phyloP scores from a whole-genome alignment of 164 flowering plant species.

The Akebia trifoliata region DNA sequence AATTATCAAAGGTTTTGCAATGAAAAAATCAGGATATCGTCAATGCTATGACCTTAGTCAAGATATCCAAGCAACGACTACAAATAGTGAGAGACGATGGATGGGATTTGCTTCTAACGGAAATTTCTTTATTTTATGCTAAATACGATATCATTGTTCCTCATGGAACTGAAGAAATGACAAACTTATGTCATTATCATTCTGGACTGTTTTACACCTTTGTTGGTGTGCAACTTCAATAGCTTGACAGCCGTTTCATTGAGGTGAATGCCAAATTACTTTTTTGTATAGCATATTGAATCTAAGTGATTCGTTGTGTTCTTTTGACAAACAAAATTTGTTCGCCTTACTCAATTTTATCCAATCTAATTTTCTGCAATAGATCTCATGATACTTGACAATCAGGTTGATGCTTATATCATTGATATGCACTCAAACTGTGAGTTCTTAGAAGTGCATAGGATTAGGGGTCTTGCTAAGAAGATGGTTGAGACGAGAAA shows the following conservation, averaged over 20 bases:
- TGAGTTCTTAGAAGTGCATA: neutral
- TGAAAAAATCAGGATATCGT: slow-evolving; percentile 1
- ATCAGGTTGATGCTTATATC: slow-evolving; percentile 3
- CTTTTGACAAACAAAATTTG: slow-evolving; percentile 1
- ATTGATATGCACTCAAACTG: neutral
- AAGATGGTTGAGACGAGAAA: slow-evolving; percentile 3
- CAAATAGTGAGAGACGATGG: neutral
- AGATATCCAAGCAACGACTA: neutral
- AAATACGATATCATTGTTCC: neutral
- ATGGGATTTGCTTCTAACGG: too few relatives aligned
- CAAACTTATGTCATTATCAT: neutral
- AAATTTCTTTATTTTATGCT: neutral
- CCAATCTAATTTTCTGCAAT: neutral
- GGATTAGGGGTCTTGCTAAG: slow-evolving; percentile 6
- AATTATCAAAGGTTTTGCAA: neutral
- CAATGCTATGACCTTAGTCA: neutral
- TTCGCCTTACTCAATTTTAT: slow-evolving; percentile 3
- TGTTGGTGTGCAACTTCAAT: neutral
- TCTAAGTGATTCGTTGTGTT: neutral
- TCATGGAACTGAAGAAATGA: neutral
- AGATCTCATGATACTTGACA: neutral
- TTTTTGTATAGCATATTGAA: neutral
- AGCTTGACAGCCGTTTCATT: neutral
- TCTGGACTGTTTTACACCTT: neutral
- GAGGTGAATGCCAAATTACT: neutral